These are phyloP conservation scores for Suhomyces bokatorum DNA, from an alignment of 1,139 yeast genomes.

Conservation along the genomic window DNA sequence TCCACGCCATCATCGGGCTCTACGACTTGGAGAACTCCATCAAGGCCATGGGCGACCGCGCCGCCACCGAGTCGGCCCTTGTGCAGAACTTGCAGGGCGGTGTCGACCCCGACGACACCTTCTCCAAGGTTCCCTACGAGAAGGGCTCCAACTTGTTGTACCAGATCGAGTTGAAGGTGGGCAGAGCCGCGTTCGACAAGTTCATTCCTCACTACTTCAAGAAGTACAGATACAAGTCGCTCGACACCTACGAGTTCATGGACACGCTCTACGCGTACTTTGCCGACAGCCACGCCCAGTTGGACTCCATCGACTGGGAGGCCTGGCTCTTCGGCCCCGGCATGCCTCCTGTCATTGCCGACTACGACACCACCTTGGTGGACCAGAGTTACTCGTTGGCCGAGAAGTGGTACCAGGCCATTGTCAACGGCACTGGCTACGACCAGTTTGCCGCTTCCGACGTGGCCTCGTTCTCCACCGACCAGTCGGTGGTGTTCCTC, in stretches of 20 bases:
- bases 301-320: constrained; percentile 80
- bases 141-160: constrained; percentile 83
- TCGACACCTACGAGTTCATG: constrained; percentile 79
- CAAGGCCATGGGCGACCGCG: constrained; percentile 55
- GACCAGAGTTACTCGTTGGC: constrained; percentile 71
- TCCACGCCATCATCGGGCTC: constrained; percentile 88
- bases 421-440: constrained; percentile 15
- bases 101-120: constrained; percentile 85
- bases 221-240: constrained; percentile 65
- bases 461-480: constrained; percentile 59
- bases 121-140: constrained; percentile 86
- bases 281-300: constrained; percentile 41
- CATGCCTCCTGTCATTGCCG: constrained; percentile 77
- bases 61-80: constrained; percentile 59
- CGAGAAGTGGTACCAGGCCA: constrained; percentile 56
- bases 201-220: constrained; percentile 77
- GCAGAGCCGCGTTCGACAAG: constrained; percentile 70
- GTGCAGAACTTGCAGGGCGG: constrained; percentile 68
- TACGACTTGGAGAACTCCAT: constrained; percentile 70
- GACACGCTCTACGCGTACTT: constrained; percentile 73
- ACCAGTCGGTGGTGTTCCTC: constrained; percentile 76
- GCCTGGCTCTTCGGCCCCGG: constrained; percentile 81
- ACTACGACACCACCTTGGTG: constrained; percentile 75
- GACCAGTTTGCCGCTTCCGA: constrained; percentile 37
- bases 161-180: constrained; percentile 61